phyloP scores from a whole-genome alignment of 148 eudicot species.

The Persicaria tinctoria region DNA sequence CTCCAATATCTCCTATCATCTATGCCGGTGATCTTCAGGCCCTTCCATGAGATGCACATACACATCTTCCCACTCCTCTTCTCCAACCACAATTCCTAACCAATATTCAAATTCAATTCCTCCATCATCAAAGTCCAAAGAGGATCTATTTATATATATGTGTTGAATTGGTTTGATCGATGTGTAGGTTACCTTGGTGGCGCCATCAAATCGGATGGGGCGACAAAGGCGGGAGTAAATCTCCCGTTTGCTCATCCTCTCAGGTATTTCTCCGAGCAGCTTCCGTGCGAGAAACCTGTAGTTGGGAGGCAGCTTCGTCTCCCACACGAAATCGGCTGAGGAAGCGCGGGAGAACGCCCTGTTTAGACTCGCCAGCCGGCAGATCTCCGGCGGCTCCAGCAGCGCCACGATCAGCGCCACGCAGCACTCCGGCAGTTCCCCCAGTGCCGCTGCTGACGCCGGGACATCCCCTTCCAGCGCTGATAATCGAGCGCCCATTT shows the following conservation, averaged over 20 bases:
- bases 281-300: conserved; percentile 32
- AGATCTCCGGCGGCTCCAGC: conserved; percentile 62
- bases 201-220: conserved; percentile 50
- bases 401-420: conserved; percentile 50
- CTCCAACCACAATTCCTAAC: conserved; percentile 48
- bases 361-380: conserved; percentile 48
- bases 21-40: conserved; percentile 40
- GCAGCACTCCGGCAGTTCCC: conserved; percentile 80
- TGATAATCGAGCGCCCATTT: conserved; percentile 37
- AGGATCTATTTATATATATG: background rate
- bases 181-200: conserved; percentile 41
- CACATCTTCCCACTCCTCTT: conserved; percentile 36
- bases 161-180: too few species aligned
- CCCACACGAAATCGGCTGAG: conserved; percentile 79
- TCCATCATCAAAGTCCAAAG: background rate
- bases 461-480: conserved; percentile 16
- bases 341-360: conserved; percentile 56
- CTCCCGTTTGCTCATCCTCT: conserved; percentile 48
- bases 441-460: conserved; percentile 33
- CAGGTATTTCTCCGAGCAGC: conserved; percentile 30
- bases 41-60: conserved; percentile 29
- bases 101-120: background rate
- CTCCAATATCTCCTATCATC: conserved; percentile 52
- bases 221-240: conserved; percentile 49
- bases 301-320: conserved; percentile 59